These are phyloP conservation scores for Rubia tinctorum DNA, from an alignment of 305 asterid species.

Conservation along the genomic window DNA sequence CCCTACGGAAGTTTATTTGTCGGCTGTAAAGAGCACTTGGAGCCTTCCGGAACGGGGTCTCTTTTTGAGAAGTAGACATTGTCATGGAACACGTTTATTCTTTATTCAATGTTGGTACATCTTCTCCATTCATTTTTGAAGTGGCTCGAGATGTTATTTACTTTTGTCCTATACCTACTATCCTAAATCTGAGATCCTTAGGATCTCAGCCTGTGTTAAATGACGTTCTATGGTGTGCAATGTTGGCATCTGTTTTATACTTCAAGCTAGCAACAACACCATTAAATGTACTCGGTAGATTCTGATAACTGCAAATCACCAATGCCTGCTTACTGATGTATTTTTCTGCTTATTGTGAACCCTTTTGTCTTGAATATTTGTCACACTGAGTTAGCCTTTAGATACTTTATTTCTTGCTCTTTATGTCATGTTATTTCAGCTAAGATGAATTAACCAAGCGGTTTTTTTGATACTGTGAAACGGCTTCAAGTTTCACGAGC, in stretches of 20 bases:
- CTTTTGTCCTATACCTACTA: not conserved
- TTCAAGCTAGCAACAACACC: constrained; percentile 8
- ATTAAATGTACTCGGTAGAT: not conserved
- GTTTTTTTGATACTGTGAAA: too few species aligned
- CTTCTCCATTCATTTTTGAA: constrained; percentile 4
- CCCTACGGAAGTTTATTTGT: constrained; percentile 90
- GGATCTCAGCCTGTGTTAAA: not conserved
- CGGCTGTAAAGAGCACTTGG: constrained; percentile 95
- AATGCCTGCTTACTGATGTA: not conserved
- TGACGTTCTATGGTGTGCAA: not conserved
- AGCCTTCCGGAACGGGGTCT: constrained; percentile 99
- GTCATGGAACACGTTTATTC: constrained; percentile 76
- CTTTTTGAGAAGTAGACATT: constrained; percentile 81
- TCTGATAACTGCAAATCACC: not conserved
- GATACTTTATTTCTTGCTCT: too few species aligned
- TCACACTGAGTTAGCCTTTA: too few species aligned
- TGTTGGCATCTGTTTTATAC: not conserved
- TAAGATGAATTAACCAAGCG: too few species aligned
- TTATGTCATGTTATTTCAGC: too few species aligned
- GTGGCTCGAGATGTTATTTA: not conserved
- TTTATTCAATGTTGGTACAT: constrained; percentile 81
- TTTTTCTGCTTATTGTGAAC: too few species aligned
- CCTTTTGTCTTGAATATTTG: too few species aligned
- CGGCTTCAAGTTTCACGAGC: too few species aligned
- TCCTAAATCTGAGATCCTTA: not conserved